Conservation (phyloP, 805 yeast species). For the Candida dajiaensis region DNA sequence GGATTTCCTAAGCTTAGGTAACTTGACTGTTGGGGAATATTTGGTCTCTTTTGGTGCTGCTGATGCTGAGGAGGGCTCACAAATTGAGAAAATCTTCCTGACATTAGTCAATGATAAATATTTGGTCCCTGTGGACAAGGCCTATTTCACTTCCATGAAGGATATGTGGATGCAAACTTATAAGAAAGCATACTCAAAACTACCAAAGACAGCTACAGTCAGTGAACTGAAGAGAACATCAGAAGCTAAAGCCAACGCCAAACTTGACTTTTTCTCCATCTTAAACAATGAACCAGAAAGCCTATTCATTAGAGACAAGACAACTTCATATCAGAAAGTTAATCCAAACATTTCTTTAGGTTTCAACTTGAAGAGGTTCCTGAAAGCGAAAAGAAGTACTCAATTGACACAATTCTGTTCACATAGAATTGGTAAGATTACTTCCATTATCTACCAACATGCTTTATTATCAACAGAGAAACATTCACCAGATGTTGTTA, state of each 20-base stretch:
- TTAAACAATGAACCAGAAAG: constrained; percentile 28
- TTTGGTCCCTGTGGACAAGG: constrained; percentile 40
- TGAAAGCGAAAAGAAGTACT: constrained; percentile 57
- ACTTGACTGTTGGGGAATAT: constrained; percentile 52
- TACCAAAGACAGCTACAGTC: constrained; percentile 33
- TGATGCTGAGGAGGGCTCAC: constrained; percentile 23
- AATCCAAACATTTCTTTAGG: constrained; percentile 47
- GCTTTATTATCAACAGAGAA: constrained; percentile 56
- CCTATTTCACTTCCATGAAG: constrained; percentile 30
- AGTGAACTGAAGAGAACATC: constrained; percentile 52
- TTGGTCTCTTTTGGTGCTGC: constrained; percentile 23
- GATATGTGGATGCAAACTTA: constrained; percentile 37
- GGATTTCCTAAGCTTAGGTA: constrained; percentile 65
- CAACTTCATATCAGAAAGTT: constrained; percentile 36
- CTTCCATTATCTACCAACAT: constrained; percentile 57
- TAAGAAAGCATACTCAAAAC: constrained; percentile 31
- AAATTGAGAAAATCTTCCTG: constrained; percentile 34
- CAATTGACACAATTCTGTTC: constrained; percentile 59
- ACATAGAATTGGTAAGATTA: constrained; percentile 62
- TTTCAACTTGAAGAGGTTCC: constrained; percentile 59
- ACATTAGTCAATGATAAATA: constrained; percentile 44
- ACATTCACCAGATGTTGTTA: constrained; percentile 36
- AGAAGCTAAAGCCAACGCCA: constrained; percentile 53
- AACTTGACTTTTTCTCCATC: constrained; percentile 30
- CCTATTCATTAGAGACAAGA: constrained; percentile 27